Percentiles rank a stretch among this genome's conserved stretches.
phyloP scores from a whole-genome alignment of 345 rosid species.

The Citrus inodora region DNA sequence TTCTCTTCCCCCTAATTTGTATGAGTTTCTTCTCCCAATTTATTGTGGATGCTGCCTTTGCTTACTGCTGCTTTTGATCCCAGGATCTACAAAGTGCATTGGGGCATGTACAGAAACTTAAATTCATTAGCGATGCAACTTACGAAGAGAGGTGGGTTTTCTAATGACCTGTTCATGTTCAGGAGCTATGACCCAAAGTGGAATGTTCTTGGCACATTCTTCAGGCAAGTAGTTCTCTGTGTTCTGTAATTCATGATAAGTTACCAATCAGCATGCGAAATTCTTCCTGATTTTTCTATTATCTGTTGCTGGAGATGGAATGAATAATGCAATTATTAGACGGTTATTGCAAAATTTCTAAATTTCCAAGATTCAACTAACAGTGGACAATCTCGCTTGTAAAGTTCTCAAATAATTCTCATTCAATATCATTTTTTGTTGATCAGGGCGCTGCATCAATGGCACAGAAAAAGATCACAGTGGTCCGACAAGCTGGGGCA shows the following conservation, averaged over 20 bases:
- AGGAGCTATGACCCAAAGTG: constrained; percentile 92
- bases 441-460: constrained; percentile 61
- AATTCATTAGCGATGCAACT: constrained; percentile 78
- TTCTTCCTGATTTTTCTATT: background rate
- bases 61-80: constrained; percentile 8
- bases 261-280: background rate
- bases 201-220: constrained; percentile 61
- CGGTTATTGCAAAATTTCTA: background rate
- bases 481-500: constrained; percentile 68
- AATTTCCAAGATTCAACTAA: background rate
- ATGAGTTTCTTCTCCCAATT: background rate
- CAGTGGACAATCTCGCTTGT: background rate
- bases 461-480: constrained; percentile 64
- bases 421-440: background rate
- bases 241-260: background rate
- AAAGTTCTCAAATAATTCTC: background rate
- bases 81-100: constrained; percentile 67
- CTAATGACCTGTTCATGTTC: constrained; percentile 95
- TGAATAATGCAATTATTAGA: too few relatives aligned
- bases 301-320: background rate
- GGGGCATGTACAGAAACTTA: constrained; percentile 77
- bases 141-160: constrained; percentile 77
- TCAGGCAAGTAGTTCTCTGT: constrained; percentile 42
- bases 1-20: background rate
- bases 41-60: background rate